These are phyloP conservation scores for Neofusicoccum kwambonambiense DNA, from an alignment of 2,329 filamentous ascomycete species.

Conservation along the genomic window DNA sequence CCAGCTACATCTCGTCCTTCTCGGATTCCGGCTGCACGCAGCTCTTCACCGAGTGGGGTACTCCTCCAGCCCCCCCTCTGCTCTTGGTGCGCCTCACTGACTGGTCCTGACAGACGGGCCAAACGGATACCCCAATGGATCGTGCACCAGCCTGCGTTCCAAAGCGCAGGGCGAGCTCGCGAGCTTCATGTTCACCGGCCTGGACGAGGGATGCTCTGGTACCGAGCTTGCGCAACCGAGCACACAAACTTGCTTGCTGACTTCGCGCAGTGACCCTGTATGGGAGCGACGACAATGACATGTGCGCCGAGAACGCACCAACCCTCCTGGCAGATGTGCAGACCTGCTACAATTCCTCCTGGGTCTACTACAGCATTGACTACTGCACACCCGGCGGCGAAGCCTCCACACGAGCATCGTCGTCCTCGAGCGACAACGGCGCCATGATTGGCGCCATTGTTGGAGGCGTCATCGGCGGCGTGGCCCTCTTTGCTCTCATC, in stretches of 20 bases:
- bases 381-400: conserved; percentile 20
- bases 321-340: conserved; percentile 25
- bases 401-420: conserved; percentile 3
- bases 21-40: background rate
- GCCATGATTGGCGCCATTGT: background rate
- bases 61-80: background rate
- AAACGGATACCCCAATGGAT: conserved; percentile 8
- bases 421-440: conserved; percentile 7
- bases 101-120: background rate
- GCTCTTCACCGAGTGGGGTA: conserved; percentile 5
- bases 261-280: conserved; percentile 27
- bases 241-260: background rate
- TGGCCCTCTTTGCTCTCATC: background rate
- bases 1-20: background rate
- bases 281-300: conserved; percentile 21
- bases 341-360: conserved; percentile 29
- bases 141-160: background rate
- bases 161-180: background rate
- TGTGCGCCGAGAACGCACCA: background rate
- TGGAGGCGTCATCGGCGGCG: background rate
- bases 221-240: background rate
- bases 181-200: conserved; percentile 27
- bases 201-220: conserved; percentile 30
- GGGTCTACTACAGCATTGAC: conserved; percentile 31
- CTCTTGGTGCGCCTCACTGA: background rate